phyloP scores from a whole-genome alignment of 768 basidiomycete species.

The Leccinum sublutescens region DNA sequence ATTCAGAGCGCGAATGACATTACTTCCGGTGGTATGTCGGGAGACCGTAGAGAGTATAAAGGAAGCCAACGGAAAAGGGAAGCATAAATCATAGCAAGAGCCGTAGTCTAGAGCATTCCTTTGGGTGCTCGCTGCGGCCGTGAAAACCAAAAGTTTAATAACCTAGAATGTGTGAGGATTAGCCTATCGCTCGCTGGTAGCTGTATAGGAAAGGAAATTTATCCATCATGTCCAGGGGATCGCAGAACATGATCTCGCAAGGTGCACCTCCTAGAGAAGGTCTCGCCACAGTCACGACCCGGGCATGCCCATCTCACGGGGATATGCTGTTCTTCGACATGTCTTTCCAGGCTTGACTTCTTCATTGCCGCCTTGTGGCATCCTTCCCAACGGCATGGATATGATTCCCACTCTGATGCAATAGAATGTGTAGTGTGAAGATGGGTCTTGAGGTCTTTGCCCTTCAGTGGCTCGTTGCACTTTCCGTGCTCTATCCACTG shows the following conservation, averaged over 20 bases:
- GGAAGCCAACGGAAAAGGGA: background rate
- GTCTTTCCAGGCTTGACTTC: conserved; percentile 10
- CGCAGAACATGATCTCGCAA: background rate
- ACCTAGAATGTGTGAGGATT: background rate
- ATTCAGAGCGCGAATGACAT: background rate
- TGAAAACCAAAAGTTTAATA: background rate
- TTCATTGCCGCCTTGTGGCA: conserved; percentile 5
- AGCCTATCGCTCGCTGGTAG: background rate
- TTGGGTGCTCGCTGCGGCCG: background rate
- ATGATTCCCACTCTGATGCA: background rate
- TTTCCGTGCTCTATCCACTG: conserved; percentile 1
- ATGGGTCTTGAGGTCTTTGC: conserved; percentile 5
- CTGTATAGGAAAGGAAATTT: background rate
- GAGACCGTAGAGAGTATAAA: background rate
- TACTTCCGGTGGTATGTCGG: background rate
- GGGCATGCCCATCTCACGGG: conserved; percentile 15
- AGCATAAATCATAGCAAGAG: background rate
- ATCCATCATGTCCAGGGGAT: background rate
- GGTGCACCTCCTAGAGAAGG: background rate
- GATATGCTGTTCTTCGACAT: conserved; percentile 11
- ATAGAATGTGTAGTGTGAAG: conserved; percentile 5
- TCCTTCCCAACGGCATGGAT: conserved; percentile 10
- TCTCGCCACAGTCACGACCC: background rate
- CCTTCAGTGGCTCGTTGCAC: background rate
- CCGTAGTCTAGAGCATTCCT: background rate